phyloP scores from a whole-genome alignment of 2,329 filamentous ascomycete species.

The Cladosporium sp. region DNA sequence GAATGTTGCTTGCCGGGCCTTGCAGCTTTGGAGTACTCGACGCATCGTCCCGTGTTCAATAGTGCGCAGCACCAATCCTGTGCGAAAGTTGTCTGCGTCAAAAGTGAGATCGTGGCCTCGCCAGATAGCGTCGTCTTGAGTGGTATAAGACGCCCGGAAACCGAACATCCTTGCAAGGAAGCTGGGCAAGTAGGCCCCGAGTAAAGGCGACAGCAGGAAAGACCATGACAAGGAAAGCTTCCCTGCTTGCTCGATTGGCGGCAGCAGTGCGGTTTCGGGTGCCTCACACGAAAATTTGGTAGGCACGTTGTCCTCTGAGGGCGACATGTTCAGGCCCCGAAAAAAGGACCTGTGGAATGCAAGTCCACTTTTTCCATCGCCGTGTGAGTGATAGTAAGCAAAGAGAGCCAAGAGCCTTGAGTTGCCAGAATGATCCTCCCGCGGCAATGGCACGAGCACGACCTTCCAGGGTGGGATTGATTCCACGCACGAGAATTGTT shows the following conservation, averaged over 20 bases:
- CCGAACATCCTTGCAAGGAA: not conserved
- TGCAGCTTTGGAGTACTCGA: slow-evolving; percentile 26
- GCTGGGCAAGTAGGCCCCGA: slow-evolving; percentile 22
- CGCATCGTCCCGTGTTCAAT: slow-evolving; percentile 27
- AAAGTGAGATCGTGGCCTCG: slow-evolving; percentile 4
- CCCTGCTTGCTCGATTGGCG: slow-evolving; percentile 35
- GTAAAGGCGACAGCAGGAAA: slow-evolving; percentile 37
- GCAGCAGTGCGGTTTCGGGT: slow-evolving; percentile 17
- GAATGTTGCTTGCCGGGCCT: slow-evolving; percentile 34
- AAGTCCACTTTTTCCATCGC: slow-evolving; percentile 39
- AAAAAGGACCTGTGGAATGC: slow-evolving; percentile 41
- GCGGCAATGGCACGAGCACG: slow-evolving; percentile 28
- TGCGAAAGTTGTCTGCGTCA: slow-evolving; percentile 15
- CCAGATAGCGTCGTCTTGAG: not conserved
- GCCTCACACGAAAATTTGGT: slow-evolving; percentile 12
- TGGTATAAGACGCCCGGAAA: not conserved
- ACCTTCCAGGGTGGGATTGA: slow-evolving; percentile 39
- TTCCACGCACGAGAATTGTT: slow-evolving; percentile 23
- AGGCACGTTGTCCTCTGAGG: not conserved
- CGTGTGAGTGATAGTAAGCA: slow-evolving; percentile 39
- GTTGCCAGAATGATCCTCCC: not conserved
- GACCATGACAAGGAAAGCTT: slow-evolving; percentile 40
- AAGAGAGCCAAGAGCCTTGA: slow-evolving; percentile 30
- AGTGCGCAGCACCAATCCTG: slow-evolving; percentile 28
- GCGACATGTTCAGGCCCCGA: slow-evolving; percentile 13